Evolutionary conservation across 1,284 basidiomycete species (phyloP), one percentile per base, ranked within the genome.

Genomic region (Rhodofomes roseus): DNA sequence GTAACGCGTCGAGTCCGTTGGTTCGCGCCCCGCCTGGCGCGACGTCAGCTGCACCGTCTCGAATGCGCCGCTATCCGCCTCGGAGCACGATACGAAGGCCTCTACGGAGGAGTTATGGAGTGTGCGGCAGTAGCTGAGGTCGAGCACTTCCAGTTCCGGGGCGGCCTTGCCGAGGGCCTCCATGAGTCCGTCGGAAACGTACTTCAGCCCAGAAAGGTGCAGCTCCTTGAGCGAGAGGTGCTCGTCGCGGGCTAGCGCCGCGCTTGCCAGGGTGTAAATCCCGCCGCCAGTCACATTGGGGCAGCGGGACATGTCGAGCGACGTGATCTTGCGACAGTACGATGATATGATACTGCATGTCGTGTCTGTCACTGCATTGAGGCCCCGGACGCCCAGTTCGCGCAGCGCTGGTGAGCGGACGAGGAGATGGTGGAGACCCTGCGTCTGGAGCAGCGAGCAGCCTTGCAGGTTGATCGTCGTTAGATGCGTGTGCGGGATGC

Each of bases 131-230:
- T 90, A 87, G 71, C 86, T 91, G 55, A 95, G 74, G 71, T 96
- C 93, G 9, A 97, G 78, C n/a, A 91, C 81, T 70, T 93, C 87
- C 12, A 96, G 80, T 63, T 79, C 75, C n/a, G 89, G 89, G 1
- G 88, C 80, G 4, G 81, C 85, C 62, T 75, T 79, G 1, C 86
- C 90, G 40, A 93, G 76, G 12, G 74, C 73, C 20, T 73, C 70
- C 78, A 96, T 81, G 61, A 84, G 80, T 7, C 76, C 74, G 64
- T 87, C 84, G 14, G 82, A 78, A 53, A 88, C 73, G 51, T 82
- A 76, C 66, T 79, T 81, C 54, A 96, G 70, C 0, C 89, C 91
- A 5, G 81, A 85, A 9, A 93, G 66, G 34, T 84, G 77, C 20
- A 96, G 79, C 29, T 81, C 80, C 68, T 79, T 86, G 60, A 90